Conservation (phyloP, 2,329 filamentous ascomycete genomes). For the Colletotrichum shisoi region DNA sequence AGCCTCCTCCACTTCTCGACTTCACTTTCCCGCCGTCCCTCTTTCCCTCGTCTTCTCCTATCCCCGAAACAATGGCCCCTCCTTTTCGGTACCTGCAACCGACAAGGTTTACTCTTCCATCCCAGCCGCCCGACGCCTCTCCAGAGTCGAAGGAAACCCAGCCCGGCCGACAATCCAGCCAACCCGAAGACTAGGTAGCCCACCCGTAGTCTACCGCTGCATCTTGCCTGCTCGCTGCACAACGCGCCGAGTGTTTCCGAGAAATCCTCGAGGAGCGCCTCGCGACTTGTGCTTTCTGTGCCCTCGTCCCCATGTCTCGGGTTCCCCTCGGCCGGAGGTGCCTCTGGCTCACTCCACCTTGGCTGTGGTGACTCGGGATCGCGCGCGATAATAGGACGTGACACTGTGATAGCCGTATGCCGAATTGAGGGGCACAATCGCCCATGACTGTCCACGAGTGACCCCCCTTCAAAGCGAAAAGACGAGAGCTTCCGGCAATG, state of each 20-base stretch:
- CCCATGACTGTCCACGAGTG: slow-evolving; percentile 7
- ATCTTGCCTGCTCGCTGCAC: slow-evolving; percentile 21
- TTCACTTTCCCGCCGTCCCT: slow-evolving; percentile 3
- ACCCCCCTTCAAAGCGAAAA: slow-evolving; percentile 8
- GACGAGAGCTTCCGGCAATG: slow-evolving; percentile 30
- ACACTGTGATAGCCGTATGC: slow-evolving; percentile 38
- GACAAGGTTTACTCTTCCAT: slow-evolving; percentile 16
- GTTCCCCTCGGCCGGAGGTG: slow-evolving; percentile 45
- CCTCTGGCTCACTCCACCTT: slow-evolving; percentile 30
- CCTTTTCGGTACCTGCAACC: neutral
- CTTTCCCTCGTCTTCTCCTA: slow-evolving; percentile 1
- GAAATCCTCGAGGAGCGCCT: slow-evolving; percentile 39
- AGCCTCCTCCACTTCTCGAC: neutral
- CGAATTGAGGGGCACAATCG: slow-evolving; percentile 36
- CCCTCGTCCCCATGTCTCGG: slow-evolving; percentile 37
- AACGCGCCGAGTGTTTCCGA: slow-evolving; percentile 39
- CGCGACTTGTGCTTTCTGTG: slow-evolving; percentile 8
- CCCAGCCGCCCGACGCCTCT: slow-evolving; percentile 1
- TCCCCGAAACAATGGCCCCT: slow-evolving; percentile 7
- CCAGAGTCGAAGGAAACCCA: neutral
- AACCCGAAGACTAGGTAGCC: neutral
- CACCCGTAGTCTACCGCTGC: slow-evolving; percentile 16
- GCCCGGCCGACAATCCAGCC: neutral
- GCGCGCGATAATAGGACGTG: slow-evolving; percentile 31
- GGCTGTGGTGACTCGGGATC: slow-evolving; percentile 35